Conservation (phyloP, 495 filamentous ascomycete genomes). For the Podospora pseudoanserina region DNA sequence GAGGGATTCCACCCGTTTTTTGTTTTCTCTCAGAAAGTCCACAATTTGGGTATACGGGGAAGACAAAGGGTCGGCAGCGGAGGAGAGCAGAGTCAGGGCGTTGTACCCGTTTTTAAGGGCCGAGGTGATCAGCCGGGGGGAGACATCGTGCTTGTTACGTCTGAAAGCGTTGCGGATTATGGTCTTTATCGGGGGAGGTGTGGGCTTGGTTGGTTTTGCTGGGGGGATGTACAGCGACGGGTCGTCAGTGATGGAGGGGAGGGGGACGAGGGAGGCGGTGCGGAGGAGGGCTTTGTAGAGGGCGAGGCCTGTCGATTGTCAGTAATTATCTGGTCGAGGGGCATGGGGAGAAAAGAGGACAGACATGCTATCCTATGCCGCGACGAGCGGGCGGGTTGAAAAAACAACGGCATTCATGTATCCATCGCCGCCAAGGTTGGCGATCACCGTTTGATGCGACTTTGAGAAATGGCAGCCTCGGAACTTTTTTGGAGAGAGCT, state of each 20-base stretch:
- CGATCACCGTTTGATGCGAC: background rate
- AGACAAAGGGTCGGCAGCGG: constrained; percentile 11
- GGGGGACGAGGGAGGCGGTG: constrained; percentile 51
- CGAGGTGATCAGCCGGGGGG: constrained; percentile 50
- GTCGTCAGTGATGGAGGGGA: constrained; percentile 38
- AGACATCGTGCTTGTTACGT: constrained; percentile 52
- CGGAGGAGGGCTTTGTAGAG: constrained; percentile 70
- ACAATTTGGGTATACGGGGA: constrained; percentile 30
- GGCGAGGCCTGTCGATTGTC: constrained; percentile 54
- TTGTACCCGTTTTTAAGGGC: constrained; percentile 62
- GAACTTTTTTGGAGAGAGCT: constrained; percentile 2
- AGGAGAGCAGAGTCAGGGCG: constrained; percentile 28
- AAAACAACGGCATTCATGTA: constrained; percentile 43
- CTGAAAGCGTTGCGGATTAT: constrained; percentile 56
- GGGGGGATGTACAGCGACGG: constrained; percentile 39
- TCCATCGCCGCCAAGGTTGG: constrained; percentile 1
- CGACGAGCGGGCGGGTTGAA: constrained; percentile 45
- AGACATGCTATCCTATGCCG: constrained; percentile 65
- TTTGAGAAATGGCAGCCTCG: background rate
- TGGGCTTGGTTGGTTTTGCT: constrained; percentile 6
- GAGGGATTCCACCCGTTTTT: constrained; percentile 21
- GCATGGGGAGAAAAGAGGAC: constrained; percentile 12
- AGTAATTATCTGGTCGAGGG: background rate
- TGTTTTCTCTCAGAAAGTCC: constrained; percentile 35
- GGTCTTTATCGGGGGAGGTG: constrained; percentile 34